These are phyloP conservation scores for Diophrys appendiculata DNA, from an alignment of 73 alveolate species.

Conservation along the genomic window DNA sequence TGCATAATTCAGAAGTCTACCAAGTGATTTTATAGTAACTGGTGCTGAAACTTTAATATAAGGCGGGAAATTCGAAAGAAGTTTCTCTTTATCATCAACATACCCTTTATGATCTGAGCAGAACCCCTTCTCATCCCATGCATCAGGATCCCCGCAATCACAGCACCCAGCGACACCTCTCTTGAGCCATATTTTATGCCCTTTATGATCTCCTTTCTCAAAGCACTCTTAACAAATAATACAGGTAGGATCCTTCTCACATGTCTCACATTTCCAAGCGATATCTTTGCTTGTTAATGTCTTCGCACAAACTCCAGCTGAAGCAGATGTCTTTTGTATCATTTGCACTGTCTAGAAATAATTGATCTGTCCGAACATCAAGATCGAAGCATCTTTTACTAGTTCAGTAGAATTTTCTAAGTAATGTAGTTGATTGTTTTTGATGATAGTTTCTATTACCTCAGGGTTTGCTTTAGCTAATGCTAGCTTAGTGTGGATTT, in stretches of 20 bases:
- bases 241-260: slow-evolving; percentile 78
- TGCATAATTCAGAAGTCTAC: background rate
- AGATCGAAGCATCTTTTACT: background rate
- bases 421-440: background rate
- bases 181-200: slow-evolving; percentile 64
- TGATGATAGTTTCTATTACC: background rate
- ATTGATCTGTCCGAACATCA: background rate
- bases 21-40: background rate
- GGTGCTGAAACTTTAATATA: slow-evolving; percentile 15
- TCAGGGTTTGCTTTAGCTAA: background rate
- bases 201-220: slow-evolving; percentile 67
- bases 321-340: background rate
- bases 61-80: slow-evolving; percentile 6
- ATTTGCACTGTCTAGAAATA: too few relatives aligned
- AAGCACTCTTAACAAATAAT: slow-evolving; percentile 72
- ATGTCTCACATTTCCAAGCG: slow-evolving; percentile 73
- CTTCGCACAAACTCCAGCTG: slow-evolving; percentile 63
- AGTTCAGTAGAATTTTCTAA: background rate
- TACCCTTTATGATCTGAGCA: slow-evolving; percentile 69
- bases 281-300: slow-evolving; percentile 53
- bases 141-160: slow-evolving; percentile 79
- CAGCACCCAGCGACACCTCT: slow-evolving; percentile 73
- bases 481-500: background rate
- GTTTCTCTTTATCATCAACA: slow-evolving; percentile 30
- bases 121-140: slow-evolving; percentile 71